Base-by-base conservation (phyloP, 129 eudicot genomes). In the Artemisia argyi region DNA sequence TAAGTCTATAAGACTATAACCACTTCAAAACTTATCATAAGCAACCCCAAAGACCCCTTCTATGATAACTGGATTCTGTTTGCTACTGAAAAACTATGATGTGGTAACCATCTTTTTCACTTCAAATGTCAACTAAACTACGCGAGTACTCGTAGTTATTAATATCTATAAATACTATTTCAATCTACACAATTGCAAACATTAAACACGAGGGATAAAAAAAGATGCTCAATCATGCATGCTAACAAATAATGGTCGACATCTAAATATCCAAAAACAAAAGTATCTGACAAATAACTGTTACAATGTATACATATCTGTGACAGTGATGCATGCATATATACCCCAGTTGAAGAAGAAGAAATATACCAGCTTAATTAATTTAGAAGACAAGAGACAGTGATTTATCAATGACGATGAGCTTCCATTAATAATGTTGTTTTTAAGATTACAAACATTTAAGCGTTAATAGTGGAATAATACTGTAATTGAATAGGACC, bases 401-500 rank as follows among this genome's bases (percentile, higher is more conserved):
- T 18, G 55, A 22, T 47, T 79, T 78, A 65, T 35, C 9, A 35
- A 1, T 35, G 44, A 58, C 10, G 54, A 11, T 12, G 83, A 67
- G 75, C 71, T 79, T 73, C 79, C 76, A 74, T 73, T 67, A 67
- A 73, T 65, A 50, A 46, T 59, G 67, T 28, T 19, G 8, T n/a
- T 51, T 8, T 19, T 50, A 20, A 35, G 61, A 44, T 64, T 71
- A 64, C 44, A 44, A 64, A 61, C 47, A 71, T 17, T 71, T 63
- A 53, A 78, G 56, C 30, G 67, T 28, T 77, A 78, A 71, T 78
- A 44, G 18, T 28, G 20, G 68, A 17, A 26, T 5, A 17, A 12
- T 44, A 53, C 1, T 2, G 24, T 24, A 24, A 26, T 11, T 8
- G 76, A 70, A 78, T 46, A 78, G 46, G 20, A 71, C 64, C 77